Evolutionary conservation across 192 early-diverging fungal genomes (phyloP), one percentile per base, ranked within the genome.

Genomic region (Chytriomyces hyalinus): DNA sequence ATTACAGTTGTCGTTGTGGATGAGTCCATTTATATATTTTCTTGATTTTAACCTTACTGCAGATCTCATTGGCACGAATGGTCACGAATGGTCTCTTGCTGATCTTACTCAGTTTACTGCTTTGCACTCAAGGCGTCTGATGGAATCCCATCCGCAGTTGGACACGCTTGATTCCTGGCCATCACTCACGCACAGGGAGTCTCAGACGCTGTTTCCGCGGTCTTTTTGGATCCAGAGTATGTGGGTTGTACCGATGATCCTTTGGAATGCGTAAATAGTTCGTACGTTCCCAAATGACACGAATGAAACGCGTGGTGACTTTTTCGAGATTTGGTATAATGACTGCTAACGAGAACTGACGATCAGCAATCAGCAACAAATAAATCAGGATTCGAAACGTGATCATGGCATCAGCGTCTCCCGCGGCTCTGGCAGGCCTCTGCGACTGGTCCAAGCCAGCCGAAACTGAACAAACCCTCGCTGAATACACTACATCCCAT

Each of bases 321-420:
- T 67, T 22, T 13, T 67, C 10, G 65, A 67, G 46, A 67, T 67
- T 46, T 67, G 65, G 65, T 4, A 45, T 3, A 15, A 67, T 9
- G 44, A n/a, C n/a, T n/a, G n/a, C n/a, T n/a, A n/a, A n/a, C n/a
- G n/a, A n/a, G n/a, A n/a, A n/a, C n/a, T n/a, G n/a, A n/a, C n/a
- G n/a, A n/a, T n/a, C n/a, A n/a, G n/a, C n/a, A n/a, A n/a, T n/a
- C n/a, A n/a, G n/a, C n/a, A n/a, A n/a, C n/a, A n/a, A n/a, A n/a
- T n/a, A n/a, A n/a, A n/a, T n/a, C n/a, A n/a, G n/a, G n/a, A n/a
- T n/a, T n/a, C n/a, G n/a, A 36, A 36, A 36, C 28, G 28, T 2
- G 2, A 36, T 36, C 0, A 36, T 36, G 28, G 28, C 28, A 36
- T 36, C 28, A 36, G 28, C 28, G 28, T 36, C 28, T 2, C 28